Base-by-base conservation (phyloP, 2,329 filamentous ascomycete species). In the Dactylonectria macrodidyma region DNA sequence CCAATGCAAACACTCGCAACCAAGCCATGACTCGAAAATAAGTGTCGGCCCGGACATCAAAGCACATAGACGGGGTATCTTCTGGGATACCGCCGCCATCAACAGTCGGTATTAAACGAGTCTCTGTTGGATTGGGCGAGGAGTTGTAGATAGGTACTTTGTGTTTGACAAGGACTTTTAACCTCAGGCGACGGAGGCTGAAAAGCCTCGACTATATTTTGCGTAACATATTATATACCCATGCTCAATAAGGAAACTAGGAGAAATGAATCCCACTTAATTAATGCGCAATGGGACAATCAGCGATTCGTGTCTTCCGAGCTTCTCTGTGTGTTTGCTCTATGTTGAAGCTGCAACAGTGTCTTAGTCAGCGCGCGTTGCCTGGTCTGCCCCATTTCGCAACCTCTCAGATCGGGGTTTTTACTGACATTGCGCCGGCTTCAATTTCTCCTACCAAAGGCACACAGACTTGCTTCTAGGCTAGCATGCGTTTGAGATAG, bases 361-460 rank as follows among this genome's bases (percentile, higher is more conserved):
- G 47, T 33, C 63, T 66, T 66, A 66, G 63, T 66, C 63, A 66
- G 58, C 51, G 19, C 58, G 58, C 34, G 8, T 48, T 16, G 10
- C 22, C 12, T 51, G 24, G 34, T 6, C 26, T 10, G 4, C 24
- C 19, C 36, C n/a, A 46, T 66, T 60, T 61, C 63, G 61, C 44
- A 36, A 47, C 44, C 51, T 60, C 36, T 44, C 16, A 47, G 34
- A 30, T 54, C 22, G 9, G 9, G n/a, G 22, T 44, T 2, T 34
- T 26, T 14, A 57, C n/a, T 14, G 41, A 56, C 34, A n/a, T 56
- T 38, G 22, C 63, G 14, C 36, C 38, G 34, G 24, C 33, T 52
- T 52, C 24, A 38, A 48, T 62, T 34, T 54, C 30, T 44, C 10
- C 19, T 30, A 46, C 44, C 19, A 10, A 38, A 19, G 41, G 26